Conservation (phyloP, 352 stramenopile genomes). For the Phytophthora megakarya region DNA sequence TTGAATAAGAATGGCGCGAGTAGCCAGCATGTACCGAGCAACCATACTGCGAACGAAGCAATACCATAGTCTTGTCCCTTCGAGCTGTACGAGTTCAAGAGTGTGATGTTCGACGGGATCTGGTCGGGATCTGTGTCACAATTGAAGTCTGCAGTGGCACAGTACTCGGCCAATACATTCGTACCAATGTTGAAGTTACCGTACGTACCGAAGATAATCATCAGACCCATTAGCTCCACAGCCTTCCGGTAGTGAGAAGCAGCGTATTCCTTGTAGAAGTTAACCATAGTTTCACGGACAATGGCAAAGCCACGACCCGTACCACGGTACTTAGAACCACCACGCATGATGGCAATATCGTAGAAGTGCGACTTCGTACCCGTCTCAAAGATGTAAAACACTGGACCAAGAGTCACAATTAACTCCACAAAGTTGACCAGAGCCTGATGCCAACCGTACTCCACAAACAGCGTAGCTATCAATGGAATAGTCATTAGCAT, state of each 20-base stretch:
- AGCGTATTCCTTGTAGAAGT: constrained; percentile 89
- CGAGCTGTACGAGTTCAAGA: constrained; percentile 77
- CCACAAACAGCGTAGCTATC: constrained; percentile 82
- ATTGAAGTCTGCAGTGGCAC: constrained; percentile 49
- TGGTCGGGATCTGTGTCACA: constrained; percentile 55
- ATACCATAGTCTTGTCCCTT: constrained; percentile 89
- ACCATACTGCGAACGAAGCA: constrained; percentile 87
- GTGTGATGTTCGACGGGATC: constrained; percentile 71
- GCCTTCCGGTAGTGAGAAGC: constrained; percentile 85
- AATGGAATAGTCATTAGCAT: constrained; percentile 89
- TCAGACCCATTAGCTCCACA: constrained; percentile 76
- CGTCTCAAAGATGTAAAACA: constrained; percentile 91
- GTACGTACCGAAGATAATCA: constrained; percentile 83
- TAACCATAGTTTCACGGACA: constrained; percentile 82
- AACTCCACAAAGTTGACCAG: constrained; percentile 84
- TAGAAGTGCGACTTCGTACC: constrained; percentile 88
- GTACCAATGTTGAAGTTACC: constrained; percentile 83
- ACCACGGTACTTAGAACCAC: constrained; percentile 85
- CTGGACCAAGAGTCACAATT: constrained; percentile 76
- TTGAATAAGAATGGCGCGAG: constrained; percentile 89
- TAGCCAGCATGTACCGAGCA: constrained; percentile 81
- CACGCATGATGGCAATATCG: constrained; percentile 86
- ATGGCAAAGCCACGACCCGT: constrained; percentile 87
- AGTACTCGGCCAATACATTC: constrained; percentile 58
- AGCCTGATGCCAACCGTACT: constrained; percentile 84